These are phyloP conservation scores for Syncephalis fuscata DNA, from an alignment of 371 early-diverging fungal species.

Conservation along the genomic window DNA sequence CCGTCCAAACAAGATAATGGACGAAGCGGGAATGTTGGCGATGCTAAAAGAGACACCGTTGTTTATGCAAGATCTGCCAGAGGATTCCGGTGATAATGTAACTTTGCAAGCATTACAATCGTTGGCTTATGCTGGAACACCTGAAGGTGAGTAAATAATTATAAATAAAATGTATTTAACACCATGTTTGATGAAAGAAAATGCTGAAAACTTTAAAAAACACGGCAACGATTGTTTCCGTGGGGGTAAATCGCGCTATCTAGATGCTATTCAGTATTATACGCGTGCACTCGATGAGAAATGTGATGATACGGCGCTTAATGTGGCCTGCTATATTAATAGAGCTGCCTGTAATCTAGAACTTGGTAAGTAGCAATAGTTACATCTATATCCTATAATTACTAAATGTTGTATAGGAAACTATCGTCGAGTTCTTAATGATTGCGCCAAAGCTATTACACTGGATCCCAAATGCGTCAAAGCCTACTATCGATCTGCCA, in stretches of 20 bases:
- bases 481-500: slow-evolving; percentile 79
- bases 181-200: slow-evolving; percentile 27
- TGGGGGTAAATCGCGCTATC: slow-evolving; percentile 41
- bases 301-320: slow-evolving; percentile 55
- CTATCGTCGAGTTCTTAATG: slow-evolving; percentile 66
- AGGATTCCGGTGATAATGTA: slow-evolving; percentile 56
- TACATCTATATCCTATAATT: background rate
- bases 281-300: slow-evolving; percentile 70
- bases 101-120: slow-evolving; percentile 72
- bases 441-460: slow-evolving; percentile 75
- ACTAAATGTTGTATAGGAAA: slow-evolving; percentile 28
- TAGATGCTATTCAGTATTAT: slow-evolving; percentile 73
- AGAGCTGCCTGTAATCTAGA: slow-evolving; percentile 88
- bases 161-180: background rate
- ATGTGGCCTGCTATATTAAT: slow-evolving; percentile 65
- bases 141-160: slow-evolving; percentile 69
- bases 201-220: slow-evolving; percentile 85
- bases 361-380: slow-evolving; percentile 29
- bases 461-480: slow-evolving; percentile 70
- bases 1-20: slow-evolving; percentile 16
- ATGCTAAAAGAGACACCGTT: slow-evolving; percentile 58
- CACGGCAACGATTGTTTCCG: slow-evolving; percentile 90
- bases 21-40: slow-evolving; percentile 16
- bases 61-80: slow-evolving; percentile 74
- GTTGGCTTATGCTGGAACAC: slow-evolving; percentile 83